Base-by-base conservation (phyloP, 495 filamentous ascomycete species). In the Lasiosphaeria hispida region DNA sequence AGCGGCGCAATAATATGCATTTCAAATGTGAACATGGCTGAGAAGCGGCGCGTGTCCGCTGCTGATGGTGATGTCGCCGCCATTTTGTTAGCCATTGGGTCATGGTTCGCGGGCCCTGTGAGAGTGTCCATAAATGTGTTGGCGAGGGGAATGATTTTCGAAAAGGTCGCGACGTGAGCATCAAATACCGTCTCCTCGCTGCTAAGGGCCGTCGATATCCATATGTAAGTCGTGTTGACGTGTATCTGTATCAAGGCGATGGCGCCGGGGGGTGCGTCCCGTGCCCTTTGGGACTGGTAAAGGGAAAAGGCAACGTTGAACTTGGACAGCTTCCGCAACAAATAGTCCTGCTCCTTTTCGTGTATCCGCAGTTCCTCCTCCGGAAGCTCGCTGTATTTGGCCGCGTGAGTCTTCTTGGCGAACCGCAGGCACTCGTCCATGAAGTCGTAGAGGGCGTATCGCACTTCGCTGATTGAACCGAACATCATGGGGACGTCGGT, bases 1-100 rank as follows among this genome's bases (percentile, higher is more conserved):
- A 83, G 68, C 2, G 78, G 72, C 2, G 76, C 72, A 17, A 77
- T 72, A n/a, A 77, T 67, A 40, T 78, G 75, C 67, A 76, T 78
- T 57, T 82, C 80, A 41, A 80, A 82, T 11, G 71, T 76, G 58
- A 82, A 82, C 10, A 69, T 56, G 35, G 68, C 40, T 3, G 65
- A 60, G 33, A 70, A 65, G 15, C 60, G 63, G 13, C 63, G 65
- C 7, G 59, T 35, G 47, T 64, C 61, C 10, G 48, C 38, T 30
- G 49, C 34, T 2, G 57, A 47, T 10, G 50, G 39, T 35, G 41
- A 3, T 13, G 58, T 18, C 1, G 44, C 44, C n/a, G 53, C 11
- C 17, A 53, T 5, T 13, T 52, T 59, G 8, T 30, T 37, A 6
- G 55, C 1, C 40, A 57, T 51, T 8, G 55, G 53, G 6, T 61